Conservation (phyloP, 2,329 filamentous ascomycete species). For the Leptographium wingfieldii region DNA sequence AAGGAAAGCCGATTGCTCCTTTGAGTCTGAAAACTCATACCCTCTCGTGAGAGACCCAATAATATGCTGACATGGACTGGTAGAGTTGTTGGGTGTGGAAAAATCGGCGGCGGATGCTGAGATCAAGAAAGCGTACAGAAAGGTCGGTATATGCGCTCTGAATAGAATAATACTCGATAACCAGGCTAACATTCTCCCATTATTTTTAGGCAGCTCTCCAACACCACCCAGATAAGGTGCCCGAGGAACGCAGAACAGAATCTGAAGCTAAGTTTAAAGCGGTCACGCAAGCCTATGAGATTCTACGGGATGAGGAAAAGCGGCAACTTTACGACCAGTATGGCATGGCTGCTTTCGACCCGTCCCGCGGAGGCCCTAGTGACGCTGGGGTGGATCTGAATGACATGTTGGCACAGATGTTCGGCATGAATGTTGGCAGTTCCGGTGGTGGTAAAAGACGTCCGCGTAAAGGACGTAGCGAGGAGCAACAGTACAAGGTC, state of each 20-base stretch:
- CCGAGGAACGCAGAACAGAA: conserved; percentile 69
- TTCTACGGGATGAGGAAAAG: conserved; percentile 91
- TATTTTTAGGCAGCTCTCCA: conserved; percentile 61
- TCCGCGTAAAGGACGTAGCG: conserved; percentile 63
- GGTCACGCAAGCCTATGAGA: conserved; percentile 91
- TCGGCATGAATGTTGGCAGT: conserved; percentile 57
- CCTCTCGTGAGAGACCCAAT: neutral
- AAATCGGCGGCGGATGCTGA: conserved; percentile 62
- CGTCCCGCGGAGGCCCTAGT: conserved; percentile 50
- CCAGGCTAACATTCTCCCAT: neutral
- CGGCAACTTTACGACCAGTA: conserved; percentile 83
- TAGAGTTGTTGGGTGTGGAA: conserved; percentile 69
- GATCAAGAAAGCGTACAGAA: conserved; percentile 93
- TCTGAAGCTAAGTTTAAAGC: conserved; percentile 90
- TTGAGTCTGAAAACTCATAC: neutral
- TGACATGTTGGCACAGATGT: conserved; percentile 90
- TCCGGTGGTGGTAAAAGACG: conserved; percentile 35
- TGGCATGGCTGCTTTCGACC: conserved; percentile 92
- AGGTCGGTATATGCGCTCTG: conserved; percentile 40
- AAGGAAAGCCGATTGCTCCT: neutral
- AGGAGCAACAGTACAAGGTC: conserved; percentile 85
- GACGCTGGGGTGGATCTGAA: conserved; percentile 73
- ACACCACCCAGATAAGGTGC: conserved; percentile 91
- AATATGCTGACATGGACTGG: neutral
- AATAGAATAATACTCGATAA: too few relatives aligned